Percentiles rank a stretch among this genome's conserved stretches.
These are phyloP conservation scores for Russula vinacea DNA, from an alignment of 768 basidiomycete genomes.

Conservation along the genomic window DNA sequence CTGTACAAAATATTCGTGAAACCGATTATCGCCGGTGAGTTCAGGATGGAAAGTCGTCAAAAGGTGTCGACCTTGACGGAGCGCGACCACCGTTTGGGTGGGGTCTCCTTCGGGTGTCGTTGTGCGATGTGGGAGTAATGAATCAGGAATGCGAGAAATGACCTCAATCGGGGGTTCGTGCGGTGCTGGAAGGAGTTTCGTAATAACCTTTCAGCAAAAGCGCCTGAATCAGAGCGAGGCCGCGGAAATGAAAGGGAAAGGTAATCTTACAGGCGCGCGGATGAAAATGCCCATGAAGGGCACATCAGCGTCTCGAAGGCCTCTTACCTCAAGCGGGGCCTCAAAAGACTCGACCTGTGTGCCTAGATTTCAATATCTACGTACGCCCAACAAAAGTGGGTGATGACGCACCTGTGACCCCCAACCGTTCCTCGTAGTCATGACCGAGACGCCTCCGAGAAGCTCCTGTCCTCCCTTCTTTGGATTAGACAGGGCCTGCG, in stretches of 20 bases:
- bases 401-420: conserved; percentile 70
- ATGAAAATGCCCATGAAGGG: conserved; percentile 89
- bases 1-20: conserved; percentile 87
- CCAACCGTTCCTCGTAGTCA: conserved; percentile 86
- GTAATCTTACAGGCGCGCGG: conserved; percentile 71
- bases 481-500: conserved; percentile 66
- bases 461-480: conserved; percentile 89
- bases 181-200: conserved; percentile 46
- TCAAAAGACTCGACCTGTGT: conserved; percentile 87
- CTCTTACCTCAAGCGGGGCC: conserved; percentile 61
- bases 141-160: conserved; percentile 63
- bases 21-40: conserved; percentile 78
- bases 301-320: conserved; percentile 53
- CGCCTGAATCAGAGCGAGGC: conserved; percentile 5
- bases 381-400: neutral
- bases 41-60: conserved; percentile 95
- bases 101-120: conserved; percentile 41
- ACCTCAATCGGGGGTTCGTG: conserved; percentile 61
- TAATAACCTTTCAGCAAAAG: conserved; percentile 52
- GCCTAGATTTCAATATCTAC: neutral
- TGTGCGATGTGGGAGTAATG: conserved; percentile 41
- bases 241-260: neutral
- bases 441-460: conserved; percentile 74
- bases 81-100: conserved; percentile 72
- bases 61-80: conserved; percentile 79